phyloP scores from a whole-genome alignment of 1,284 basidiomycete species.

The Sporisorium scitamineum region DNA sequence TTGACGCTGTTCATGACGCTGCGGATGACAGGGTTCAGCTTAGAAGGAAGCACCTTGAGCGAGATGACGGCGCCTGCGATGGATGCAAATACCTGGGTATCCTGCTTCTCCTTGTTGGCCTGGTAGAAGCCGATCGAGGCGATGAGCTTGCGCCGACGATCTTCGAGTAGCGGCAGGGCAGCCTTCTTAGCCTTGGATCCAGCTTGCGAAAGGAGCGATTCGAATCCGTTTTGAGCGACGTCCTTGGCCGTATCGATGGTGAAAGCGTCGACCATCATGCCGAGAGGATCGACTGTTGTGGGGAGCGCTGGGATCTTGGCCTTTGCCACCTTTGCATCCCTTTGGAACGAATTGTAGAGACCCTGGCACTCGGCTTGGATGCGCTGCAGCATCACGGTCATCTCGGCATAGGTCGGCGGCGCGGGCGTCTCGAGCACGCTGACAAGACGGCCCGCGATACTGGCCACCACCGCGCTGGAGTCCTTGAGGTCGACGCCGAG shows the following conservation, averaged over 20 bases:
- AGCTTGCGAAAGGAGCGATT: slow-evolving; percentile 72
- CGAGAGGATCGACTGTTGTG: slow-evolving; percentile 79
- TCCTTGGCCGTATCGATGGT: slow-evolving; percentile 83
- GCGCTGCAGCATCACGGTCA: slow-evolving; percentile 83
- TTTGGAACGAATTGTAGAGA: slow-evolving; percentile 82
- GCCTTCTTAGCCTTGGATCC: slow-evolving; percentile 80
- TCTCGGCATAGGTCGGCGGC: slow-evolving; percentile 89
- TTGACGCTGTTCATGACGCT: slow-evolving; percentile 98
- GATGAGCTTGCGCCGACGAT: slow-evolving; percentile 80
- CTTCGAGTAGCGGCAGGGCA: slow-evolving; percentile 77
- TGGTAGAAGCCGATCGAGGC: slow-evolving; percentile 84
- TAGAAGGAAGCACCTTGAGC: slow-evolving; percentile 70
- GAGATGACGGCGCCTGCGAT: slow-evolving; percentile 88
- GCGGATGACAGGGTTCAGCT: slow-evolving; percentile 95
- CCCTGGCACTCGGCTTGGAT: slow-evolving; percentile 84
- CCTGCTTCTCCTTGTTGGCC: slow-evolving; percentile 86
- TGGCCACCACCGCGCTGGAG: slow-evolving; percentile 29
- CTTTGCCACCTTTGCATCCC: slow-evolving; percentile 85
- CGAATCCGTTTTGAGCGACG: slow-evolving; percentile 80
- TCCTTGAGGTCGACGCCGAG: slow-evolving; percentile 41
- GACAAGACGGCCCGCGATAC: slow-evolving; percentile 77
- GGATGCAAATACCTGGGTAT: slow-evolving; percentile 86
- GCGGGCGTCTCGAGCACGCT: slow-evolving; percentile 79
- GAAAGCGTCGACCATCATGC: slow-evolving; percentile 76
- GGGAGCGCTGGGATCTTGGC: slow-evolving; percentile 84